Evolutionary conservation across 2,329 filamentous ascomycete species (phyloP).

Genomic region (Thielaviopsis euricoi): DNA sequence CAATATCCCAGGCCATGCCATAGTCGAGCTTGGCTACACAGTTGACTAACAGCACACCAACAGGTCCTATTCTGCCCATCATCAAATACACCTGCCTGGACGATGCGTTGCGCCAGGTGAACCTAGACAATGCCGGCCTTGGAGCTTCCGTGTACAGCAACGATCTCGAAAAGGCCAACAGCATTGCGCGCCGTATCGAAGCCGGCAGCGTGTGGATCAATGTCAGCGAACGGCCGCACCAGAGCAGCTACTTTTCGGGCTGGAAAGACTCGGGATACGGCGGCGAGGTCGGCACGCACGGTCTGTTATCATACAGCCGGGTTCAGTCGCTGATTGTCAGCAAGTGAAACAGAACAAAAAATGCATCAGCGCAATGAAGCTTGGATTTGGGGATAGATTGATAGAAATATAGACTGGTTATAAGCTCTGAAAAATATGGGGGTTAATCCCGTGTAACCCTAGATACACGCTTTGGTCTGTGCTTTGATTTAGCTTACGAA

Average conservation of each 20-base stretch:
- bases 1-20: no score
- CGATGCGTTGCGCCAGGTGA: conserved; percentile 40
- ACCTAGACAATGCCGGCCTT: conserved; percentile 34
- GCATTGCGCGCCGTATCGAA: conserved; percentile 36
- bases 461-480: no score
- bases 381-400: no score
- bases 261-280: conserved; percentile 21
- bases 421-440: no score
- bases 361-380: no score
- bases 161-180: conserved; percentile 32
- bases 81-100: conserved; percentile 43
- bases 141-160: conserved; percentile 41
- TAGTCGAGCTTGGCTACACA: no score
- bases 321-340: conserved; percentile 16
- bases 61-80: conserved; percentile 45
- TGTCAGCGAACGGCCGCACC: conserved; percentile 17
- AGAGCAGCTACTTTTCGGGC: conserved; percentile 18
- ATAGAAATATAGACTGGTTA: no score
- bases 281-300: conserved; percentile 21
- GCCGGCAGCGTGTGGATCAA: conserved; percentile 47
- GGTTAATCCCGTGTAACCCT: no score
- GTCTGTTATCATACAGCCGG: conserved; percentile 19
- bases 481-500: no score
- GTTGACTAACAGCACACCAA: neutral
- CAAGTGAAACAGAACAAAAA: neutral